A percentile compares a stretch with the other conserved stretches of the same genome.
phyloP scores from a whole-genome alignment of 2,329 filamentous ascomycete species.

The Xylaria polymorpha region DNA sequence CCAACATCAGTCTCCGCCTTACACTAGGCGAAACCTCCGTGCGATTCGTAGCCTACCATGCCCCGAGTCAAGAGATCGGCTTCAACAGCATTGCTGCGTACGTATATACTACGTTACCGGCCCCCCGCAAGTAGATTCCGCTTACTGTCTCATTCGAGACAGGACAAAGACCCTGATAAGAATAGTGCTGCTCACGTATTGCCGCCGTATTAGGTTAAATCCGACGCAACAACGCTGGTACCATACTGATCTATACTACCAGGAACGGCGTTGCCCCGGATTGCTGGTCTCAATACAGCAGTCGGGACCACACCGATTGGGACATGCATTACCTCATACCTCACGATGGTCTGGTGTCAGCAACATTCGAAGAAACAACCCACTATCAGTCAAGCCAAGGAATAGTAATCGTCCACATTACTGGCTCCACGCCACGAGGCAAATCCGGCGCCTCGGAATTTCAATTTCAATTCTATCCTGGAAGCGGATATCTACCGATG shows the following conservation, averaged over 20 bases:
- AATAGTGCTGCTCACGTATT: slow-evolving; percentile 12
- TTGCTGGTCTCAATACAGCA: background rate
- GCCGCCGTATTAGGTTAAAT: slow-evolving; percentile 13
- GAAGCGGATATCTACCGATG: background rate
- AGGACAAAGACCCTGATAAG: background rate
- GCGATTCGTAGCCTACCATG: slow-evolving; percentile 4
- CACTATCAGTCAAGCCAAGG: slow-evolving; percentile 31
- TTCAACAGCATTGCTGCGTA: slow-evolving; percentile 8
- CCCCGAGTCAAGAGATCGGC: background rate
- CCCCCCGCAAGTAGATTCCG: background rate
- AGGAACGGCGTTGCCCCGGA: background rate
- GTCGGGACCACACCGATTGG: slow-evolving; percentile 2
- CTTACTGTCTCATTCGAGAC: background rate
- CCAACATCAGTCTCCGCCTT: slow-evolving; percentile 5
- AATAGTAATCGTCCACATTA: slow-evolving; percentile 35
- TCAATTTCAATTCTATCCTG: slow-evolving; percentile 19
- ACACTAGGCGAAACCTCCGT: background rate
- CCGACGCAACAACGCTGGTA: background rate
- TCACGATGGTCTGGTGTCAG: slow-evolving; percentile 32
- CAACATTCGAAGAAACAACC: slow-evolving; percentile 24
- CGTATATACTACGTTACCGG: background rate
- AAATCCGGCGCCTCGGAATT: slow-evolving; percentile 19
- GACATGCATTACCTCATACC: slow-evolving; percentile 11
- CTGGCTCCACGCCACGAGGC: slow-evolving; percentile 21
- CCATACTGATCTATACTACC: background rate